Conservation (phyloP, 176 grass and related monocot species). For the Juncus effusus region DNA sequence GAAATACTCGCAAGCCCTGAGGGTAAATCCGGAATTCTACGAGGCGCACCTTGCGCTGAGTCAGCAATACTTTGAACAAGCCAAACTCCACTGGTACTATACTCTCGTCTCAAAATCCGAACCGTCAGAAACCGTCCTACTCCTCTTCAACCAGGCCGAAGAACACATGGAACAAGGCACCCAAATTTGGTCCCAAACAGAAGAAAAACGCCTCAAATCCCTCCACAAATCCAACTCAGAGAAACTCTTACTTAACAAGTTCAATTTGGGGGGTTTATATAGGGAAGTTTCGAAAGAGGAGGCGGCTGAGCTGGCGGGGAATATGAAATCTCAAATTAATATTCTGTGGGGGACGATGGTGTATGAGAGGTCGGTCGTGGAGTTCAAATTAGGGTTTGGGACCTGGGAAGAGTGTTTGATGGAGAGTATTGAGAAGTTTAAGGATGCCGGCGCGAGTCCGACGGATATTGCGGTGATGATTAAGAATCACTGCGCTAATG, state of each 20-base stretch:
- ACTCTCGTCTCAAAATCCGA: conserved; percentile 42
- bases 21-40: conserved; percentile 59
- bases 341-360: conserved; percentile 76
- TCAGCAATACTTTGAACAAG: conserved; percentile 65
- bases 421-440: conserved; percentile 67
- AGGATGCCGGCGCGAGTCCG: conserved; percentile 46
- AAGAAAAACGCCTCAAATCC: conserved; percentile 39
- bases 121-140: conserved; percentile 39
- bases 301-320: conserved; percentile 45
- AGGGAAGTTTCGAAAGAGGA: conserved; percentile 42
- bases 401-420: conserved; percentile 60
- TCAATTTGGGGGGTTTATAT: conserved; percentile 37
- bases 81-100: conserved; percentile 69
- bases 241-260: conserved; percentile 41
- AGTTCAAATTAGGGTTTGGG: conserved; percentile 54
- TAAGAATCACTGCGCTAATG: conserved; percentile 64
- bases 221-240: conserved; percentile 47
- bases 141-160: conserved; percentile 59
- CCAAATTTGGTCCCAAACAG: conserved; percentile 49
- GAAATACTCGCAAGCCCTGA: conserved; percentile 49
- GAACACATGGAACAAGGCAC: conserved; percentile 62
- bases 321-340: conserved; percentile 58
- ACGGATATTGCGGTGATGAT: conserved; percentile 55
- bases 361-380: conserved; percentile 68
- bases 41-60: conserved; percentile 57